Base-by-base conservation (phyloP, 202 grass and related monocot species). In the Saccharum hybrid region DNA sequence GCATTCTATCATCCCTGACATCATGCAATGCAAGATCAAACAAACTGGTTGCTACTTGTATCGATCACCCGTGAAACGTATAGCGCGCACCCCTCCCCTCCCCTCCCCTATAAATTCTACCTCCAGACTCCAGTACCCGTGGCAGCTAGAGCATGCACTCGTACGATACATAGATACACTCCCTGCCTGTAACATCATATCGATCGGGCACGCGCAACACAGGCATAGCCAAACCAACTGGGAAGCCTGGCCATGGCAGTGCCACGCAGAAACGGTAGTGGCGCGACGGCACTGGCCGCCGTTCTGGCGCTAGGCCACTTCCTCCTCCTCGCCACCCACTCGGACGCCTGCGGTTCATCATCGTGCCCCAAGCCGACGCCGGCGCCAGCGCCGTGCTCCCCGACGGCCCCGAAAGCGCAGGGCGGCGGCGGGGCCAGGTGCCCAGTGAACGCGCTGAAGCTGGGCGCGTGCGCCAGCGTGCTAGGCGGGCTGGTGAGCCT, bases 401-500 rank as follows among this genome's bases (percentile, higher is more conserved):
- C 76, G 51, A 39, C 71, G 63, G 46, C 76, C 26, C 77, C 81
- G 26, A 51, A 38, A 19, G 16, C 72, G 71, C 26, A 16, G 16
- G 33, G 28, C 30, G 30, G 3, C 23, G 41, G 2, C 28, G 70
- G 5, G 40, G 40, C 14, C 15, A 91, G 43, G 66, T 94, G 92
- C 81, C 89, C 87, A 0, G 77, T 89, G 10, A 87, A 91, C 78
- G 36, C 89, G 54, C 86, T 94, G 10, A 91, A 94, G 76, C 63
- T 94, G 11, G 81, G 77, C 34, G 84, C 79, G n/a, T 91, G 92
- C 62, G 84, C 84, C 4, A 77, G 90, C 78, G 81, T 91, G 45
- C 89, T 94, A 18, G 86, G 77, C 42, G 92, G 92, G 41, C 80
- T 94, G 81, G 18, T 71, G 66, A 88, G 54, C 6, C 81, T 88